phyloP scores from a whole-genome alignment of 768 basidiomycete genomes.

The Rhizopogon rudus region DNA sequence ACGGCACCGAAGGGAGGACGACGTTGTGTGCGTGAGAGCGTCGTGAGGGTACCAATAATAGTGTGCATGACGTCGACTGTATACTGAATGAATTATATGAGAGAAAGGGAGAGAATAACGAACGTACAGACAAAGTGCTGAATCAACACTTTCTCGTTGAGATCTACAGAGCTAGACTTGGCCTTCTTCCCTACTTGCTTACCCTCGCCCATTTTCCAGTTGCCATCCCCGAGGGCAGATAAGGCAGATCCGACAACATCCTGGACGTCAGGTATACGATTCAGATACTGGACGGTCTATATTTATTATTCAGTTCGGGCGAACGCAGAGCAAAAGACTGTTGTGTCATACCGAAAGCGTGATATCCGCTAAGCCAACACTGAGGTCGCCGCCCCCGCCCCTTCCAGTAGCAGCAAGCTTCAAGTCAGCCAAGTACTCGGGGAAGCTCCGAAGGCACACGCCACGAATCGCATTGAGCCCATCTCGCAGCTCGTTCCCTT shows the following conservation, averaged over 20 bases:
- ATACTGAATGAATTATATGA: neutral
- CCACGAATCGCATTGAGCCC: slow-evolving; percentile 58
- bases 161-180: slow-evolving; percentile 37
- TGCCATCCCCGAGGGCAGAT: slow-evolving; percentile 74
- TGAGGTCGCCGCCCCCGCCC: slow-evolving; percentile 53
- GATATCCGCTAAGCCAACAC: slow-evolving; percentile 62
- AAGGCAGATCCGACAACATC: slow-evolving; percentile 63
- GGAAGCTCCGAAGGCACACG: slow-evolving; percentile 76
- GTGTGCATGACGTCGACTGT: slow-evolving; percentile 75
- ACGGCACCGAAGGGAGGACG: slow-evolving; percentile 68
- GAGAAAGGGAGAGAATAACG: neutral
- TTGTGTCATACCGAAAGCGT: slow-evolving; percentile 38
- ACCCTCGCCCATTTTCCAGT: slow-evolving; percentile 91
- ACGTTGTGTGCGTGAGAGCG: slow-evolving; percentile 54
- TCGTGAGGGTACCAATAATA: slow-evolving; percentile 51
- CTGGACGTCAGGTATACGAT: slow-evolving; percentile 65
- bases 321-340: neutral
- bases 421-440: slow-evolving; percentile 77
- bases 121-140: slow-evolving; percentile 73
- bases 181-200: slow-evolving; percentile 51
- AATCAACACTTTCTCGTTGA: slow-evolving; percentile 54
- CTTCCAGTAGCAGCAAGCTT: slow-evolving; percentile 51
- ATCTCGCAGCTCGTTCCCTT: slow-evolving; percentile 68
- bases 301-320: slow-evolving; percentile 1
- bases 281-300: slow-evolving; percentile 66